Conservation (phyloP, 768 basidiomycete genomes). For the Macrolepiota fuliginosa region DNA sequence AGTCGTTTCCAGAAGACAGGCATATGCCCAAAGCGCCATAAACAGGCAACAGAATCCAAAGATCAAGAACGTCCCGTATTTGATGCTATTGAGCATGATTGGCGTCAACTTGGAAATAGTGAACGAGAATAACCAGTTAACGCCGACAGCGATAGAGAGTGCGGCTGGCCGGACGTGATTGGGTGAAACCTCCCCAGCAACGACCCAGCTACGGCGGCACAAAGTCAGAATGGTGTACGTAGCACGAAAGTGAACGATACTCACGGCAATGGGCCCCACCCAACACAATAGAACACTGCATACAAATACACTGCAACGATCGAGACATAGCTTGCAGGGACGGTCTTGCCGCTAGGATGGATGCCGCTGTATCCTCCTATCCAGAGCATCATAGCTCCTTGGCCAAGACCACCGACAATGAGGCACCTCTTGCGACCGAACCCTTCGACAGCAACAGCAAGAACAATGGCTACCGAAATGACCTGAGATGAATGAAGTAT, state of each 20-base stretch:
- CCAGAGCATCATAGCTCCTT: conserved; percentile 47
- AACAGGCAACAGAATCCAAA: conserved; percentile 40
- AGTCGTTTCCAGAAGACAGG: conserved; percentile 46
- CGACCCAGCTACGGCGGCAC: conserved; percentile 29
- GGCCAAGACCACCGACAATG: conserved; percentile 47
- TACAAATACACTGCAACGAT: conserved; percentile 46
- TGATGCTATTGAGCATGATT: conserved; percentile 30
- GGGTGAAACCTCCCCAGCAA: conserved; percentile 41
- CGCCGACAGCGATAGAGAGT: conserved; percentile 34
- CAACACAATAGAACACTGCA: conserved; percentile 44
- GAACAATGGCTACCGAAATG: conserved; percentile 34
- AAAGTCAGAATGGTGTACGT: not conserved
- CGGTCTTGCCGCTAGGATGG: conserved; percentile 27
- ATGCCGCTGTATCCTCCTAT: conserved; percentile 39
- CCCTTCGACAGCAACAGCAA: conserved; percentile 46
- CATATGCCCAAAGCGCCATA: conserved; percentile 41
- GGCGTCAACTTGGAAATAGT: conserved; percentile 44
- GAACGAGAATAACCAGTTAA: conserved; percentile 47
- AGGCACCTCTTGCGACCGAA: conserved; percentile 49
- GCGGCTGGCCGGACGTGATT: conserved; percentile 40
- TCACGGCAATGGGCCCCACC: conserved; percentile 37
- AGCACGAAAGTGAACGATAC: conserved; percentile 11
- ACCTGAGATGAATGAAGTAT: conserved; percentile 24
- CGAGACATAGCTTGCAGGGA: conserved; percentile 40
- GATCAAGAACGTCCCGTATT: conserved; percentile 39